phyloP scores from a whole-genome alignment of 768 basidiomycete species.

The Lanmaoa pseudosensibilis region DNA sequence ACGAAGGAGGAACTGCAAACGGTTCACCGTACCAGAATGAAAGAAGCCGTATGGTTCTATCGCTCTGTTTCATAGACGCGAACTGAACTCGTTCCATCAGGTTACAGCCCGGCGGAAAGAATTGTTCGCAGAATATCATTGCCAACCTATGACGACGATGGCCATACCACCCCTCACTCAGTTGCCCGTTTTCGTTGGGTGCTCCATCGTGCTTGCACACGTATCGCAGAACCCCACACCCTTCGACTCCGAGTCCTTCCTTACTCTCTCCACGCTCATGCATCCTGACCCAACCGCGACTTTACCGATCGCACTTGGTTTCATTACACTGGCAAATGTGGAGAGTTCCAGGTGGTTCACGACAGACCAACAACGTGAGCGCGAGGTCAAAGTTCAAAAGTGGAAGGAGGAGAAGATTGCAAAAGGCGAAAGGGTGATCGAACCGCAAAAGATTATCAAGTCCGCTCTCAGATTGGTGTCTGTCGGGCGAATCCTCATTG shows the following conservation, averaged over 20 bases:
- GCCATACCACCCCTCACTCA: slow-evolving; percentile 63
- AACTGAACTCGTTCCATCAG: slow-evolving; percentile 34
- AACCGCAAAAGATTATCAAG: slow-evolving; percentile 54
- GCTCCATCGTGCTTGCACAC: slow-evolving; percentile 56
- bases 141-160: slow-evolving; percentile 57
- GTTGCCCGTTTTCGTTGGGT: slow-evolving; percentile 70
- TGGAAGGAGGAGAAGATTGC: slow-evolving; percentile 45
- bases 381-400: slow-evolving; percentile 47
- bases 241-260: slow-evolving; percentile 75
- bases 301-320: slow-evolving; percentile 68
- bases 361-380: slow-evolving; percentile 55
- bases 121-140: slow-evolving; percentile 59
- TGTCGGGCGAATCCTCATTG: slow-evolving; percentile 65
- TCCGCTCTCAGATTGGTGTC: slow-evolving; percentile 55
- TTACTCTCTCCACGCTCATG: slow-evolving; percentile 67
- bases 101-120: slow-evolving; percentile 54
- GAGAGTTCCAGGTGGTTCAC: slow-evolving; percentile 77
- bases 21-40: slow-evolving; percentile 48
- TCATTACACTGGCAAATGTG: slow-evolving; percentile 76
- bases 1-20: slow-evolving; percentile 51
- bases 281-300: slow-evolving; percentile 70
- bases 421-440: slow-evolving; percentile 44
- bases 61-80: background rate
- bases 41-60: slow-evolving; percentile 42
- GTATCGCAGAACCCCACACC: slow-evolving; percentile 59